Base-by-base conservation (phyloP, 257 asterid genomes). In the Cordia subcordata region DNA sequence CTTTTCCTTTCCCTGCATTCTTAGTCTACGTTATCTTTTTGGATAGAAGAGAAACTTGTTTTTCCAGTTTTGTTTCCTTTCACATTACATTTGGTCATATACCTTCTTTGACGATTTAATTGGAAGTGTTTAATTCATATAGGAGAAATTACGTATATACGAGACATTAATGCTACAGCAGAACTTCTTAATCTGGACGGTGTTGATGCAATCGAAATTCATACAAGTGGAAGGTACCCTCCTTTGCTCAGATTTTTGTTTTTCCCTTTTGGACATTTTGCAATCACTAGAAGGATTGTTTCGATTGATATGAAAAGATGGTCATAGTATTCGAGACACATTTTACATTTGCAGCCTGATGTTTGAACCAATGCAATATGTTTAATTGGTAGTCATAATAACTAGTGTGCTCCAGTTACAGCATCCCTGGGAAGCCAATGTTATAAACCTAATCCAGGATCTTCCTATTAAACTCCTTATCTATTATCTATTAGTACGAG, bases 131-230 rank as follows among this genome's bases (percentile, higher is more conserved):
- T 47, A 18, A 57, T 55, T 57, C 42, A 59, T 64, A 66, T 71
- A 90, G 98, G 81, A 50, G 94, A 87, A 64, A 68, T 70, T 66
- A 75, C 91, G 45, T 90, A 85, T 32, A 66, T 80, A 23, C 71
- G 95, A 40, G 98, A 90, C 65, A 84, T 74, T 66, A 68, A 79
- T 68, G 81, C 96, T 64, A 77, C 94, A 49, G 80, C 87, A 40
- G 72, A 87, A 74, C 96, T 90, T 73, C 94, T 87, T 61, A 65
- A 69, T 67, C 73, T 47, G 49, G 77, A 79, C 58, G 80, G 67
- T 55, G 79, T 90, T 51, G 96, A 90, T 75, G 96, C 96, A 63
- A 58, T 87, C 51, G 98, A 90, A 70, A 87, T 90, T 73, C 98
- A 90, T 80, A 90, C 98, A 3, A 85, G 72, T 65, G 95, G 94